Evolutionary conservation across 345 rosid species (phyloP).

Genomic region (Turnera subulata): DNA sequence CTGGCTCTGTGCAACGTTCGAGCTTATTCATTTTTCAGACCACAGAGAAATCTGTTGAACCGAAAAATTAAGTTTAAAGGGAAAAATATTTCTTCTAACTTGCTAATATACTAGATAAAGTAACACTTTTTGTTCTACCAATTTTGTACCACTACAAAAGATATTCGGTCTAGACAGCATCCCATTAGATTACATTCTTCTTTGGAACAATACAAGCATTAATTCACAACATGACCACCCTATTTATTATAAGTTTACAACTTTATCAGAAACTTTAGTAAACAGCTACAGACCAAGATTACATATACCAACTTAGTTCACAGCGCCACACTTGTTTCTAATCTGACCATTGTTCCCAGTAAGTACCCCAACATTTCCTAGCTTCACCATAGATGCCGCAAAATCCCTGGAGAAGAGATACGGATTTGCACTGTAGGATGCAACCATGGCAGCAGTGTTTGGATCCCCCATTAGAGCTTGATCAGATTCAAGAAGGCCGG

Average conservation of each 20-base stretch:
- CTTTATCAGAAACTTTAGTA: no score
- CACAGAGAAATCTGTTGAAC: no score
- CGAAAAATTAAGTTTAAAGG: background rate
- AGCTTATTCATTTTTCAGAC: background rate
- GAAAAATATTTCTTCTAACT: no score
- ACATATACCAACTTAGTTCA: background rate
- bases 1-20: background rate
- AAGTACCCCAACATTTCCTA: slow-evolving; percentile 53
- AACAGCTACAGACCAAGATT: no score
- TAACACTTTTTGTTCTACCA: no score
- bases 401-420: slow-evolving; percentile 54
- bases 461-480: slow-evolving; percentile 51
- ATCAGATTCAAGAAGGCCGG: slow-evolving; percentile 70
- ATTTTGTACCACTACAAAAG: no score
- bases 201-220: background rate
- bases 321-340: slow-evolving; percentile 56
- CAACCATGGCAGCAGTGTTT: slow-evolving; percentile 47
- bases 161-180: no score
- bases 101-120: no score
- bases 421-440: slow-evolving; percentile 44
- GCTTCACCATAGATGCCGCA: slow-evolving; percentile 65
- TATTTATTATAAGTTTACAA: no score
- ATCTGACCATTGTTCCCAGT: slow-evolving; percentile 61
- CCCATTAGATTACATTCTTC: no score
- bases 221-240: no score